These are phyloP conservation scores for Salix koriyanagi DNA, from an alignment of 345 rosid genomes.

Conservation along the genomic window DNA sequence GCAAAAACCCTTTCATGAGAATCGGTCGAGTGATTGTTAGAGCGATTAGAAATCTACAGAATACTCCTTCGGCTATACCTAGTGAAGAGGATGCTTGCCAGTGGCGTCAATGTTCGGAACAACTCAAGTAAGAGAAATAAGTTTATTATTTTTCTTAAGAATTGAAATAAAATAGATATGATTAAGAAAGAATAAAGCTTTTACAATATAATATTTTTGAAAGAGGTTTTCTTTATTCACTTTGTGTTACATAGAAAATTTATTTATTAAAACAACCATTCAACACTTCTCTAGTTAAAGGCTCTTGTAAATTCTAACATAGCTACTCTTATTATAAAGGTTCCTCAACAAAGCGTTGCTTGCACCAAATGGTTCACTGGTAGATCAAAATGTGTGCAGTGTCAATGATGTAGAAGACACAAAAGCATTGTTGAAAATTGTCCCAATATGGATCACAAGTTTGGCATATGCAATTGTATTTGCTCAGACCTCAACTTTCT, in stretches of 20 bases:
- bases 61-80: neutral
- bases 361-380: neutral
- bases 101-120: neutral
- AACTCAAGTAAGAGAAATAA: constrained; percentile 22
- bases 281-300: neutral
- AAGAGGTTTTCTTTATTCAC: no score
- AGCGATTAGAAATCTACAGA: constrained; percentile 11
- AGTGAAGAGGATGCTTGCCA: constrained; percentile 9
- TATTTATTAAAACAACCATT: no score
- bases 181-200: no score
- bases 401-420: neutral
- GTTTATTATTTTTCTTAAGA: no score
- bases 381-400: neutral
- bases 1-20: neutral
- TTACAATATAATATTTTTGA: no score
- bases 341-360: neutral
- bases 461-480: constrained; percentile 9
- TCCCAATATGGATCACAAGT: constrained; percentile 23
- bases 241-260: no score
- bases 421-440: neutral
- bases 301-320: neutral
- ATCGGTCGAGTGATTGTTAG: neutral
- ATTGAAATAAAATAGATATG: no score
- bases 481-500: constrained; percentile 24
- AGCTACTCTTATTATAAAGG: neutral